Evolutionary conservation across 1,284 basidiomycete species (phyloP).

Genomic region (Termitomyces sp.): DNA sequence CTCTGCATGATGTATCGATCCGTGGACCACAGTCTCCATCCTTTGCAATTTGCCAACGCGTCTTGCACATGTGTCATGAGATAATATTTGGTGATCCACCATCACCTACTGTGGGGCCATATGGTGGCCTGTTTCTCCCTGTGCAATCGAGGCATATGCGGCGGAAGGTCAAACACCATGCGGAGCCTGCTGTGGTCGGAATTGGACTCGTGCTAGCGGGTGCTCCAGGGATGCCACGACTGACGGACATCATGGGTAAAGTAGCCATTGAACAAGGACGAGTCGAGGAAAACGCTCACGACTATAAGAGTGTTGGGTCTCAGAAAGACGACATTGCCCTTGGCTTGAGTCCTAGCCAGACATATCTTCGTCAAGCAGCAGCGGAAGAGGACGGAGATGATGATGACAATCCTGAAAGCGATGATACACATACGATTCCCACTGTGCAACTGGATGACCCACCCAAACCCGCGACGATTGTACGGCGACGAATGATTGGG

Average conservation of each 20-base stretch:
- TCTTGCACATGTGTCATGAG: constrained; percentile 91
- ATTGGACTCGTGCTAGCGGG: constrained; percentile 82
- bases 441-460: constrained; percentile 3
- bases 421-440: constrained; percentile 19
- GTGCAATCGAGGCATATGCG: constrained; percentile 44
- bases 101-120: constrained; percentile 58
- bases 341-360: constrained; percentile 18
- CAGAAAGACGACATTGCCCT: constrained; percentile 37
- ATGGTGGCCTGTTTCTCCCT: constrained; percentile 48
- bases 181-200: constrained; percentile 78
- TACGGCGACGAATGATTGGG: constrained; percentile 43
- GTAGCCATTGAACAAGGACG: constrained; percentile 90
- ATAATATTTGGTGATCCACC: constrained; percentile 94
- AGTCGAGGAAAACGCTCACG: constrained; percentile 48
- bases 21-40: constrained; percentile 66
- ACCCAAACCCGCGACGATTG: constrained; percentile 18
- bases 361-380: constrained; percentile 16
- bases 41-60: constrained; percentile 90
- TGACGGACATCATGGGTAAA: constrained; percentile 72
- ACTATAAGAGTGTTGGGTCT: constrained; percentile 44
- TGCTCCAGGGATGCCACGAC: constrained; percentile 69
- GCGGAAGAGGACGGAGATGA: constrained; percentile 28
- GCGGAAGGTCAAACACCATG: constrained; percentile 67
- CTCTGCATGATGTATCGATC: constrained; percentile 79
- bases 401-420: constrained; percentile 25